Percentiles rank a stretch among this genome's conserved stretches.
Conservation (phyloP, 768 basidiomycete species). For the Amanita pallidorosea region DNA sequence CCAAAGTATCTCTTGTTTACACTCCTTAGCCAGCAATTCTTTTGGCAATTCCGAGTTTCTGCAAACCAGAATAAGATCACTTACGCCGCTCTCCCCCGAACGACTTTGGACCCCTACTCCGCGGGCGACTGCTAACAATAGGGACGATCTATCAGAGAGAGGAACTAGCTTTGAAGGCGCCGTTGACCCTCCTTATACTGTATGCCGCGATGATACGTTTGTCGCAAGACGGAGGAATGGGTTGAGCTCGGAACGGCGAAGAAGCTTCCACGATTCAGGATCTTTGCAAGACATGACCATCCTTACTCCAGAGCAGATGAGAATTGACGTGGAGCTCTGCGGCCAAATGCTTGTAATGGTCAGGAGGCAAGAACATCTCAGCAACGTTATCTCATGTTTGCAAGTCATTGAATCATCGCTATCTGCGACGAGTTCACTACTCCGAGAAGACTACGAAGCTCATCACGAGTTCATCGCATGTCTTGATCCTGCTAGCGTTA, state of each 20-base stretch:
- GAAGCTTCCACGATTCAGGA: conserved; percentile 56
- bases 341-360: conserved; percentile 63
- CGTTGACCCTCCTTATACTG: neutral
- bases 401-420: conserved; percentile 48
- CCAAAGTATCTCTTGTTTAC: conserved; percentile 9
- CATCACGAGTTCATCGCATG: conserved; percentile 37
- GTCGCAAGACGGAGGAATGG: neutral
- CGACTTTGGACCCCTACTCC: neutral
- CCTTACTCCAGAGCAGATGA: conserved; percentile 54
- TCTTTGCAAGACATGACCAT: conserved; percentile 37
- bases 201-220: conserved; percentile 3
- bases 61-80: neutral
- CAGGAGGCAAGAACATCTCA: conserved; percentile 57
- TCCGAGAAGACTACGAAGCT: conserved; percentile 48
- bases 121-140: neutral
- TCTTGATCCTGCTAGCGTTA: conserved; percentile 37
- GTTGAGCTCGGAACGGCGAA: conserved; percentile 19
- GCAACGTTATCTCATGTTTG: conserved; percentile 50
- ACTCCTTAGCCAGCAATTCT: neutral
- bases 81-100: neutral
- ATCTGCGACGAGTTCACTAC: conserved; percentile 38
- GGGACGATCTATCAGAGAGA: neutral
- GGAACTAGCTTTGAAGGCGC: neutral
- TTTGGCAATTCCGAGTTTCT: neutral
- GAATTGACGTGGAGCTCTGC: conserved; percentile 69